Evolutionary conservation across 2,329 filamentous ascomycete species (phyloP).

Genomic region (Clarireedia homoeocarpa): DNA sequence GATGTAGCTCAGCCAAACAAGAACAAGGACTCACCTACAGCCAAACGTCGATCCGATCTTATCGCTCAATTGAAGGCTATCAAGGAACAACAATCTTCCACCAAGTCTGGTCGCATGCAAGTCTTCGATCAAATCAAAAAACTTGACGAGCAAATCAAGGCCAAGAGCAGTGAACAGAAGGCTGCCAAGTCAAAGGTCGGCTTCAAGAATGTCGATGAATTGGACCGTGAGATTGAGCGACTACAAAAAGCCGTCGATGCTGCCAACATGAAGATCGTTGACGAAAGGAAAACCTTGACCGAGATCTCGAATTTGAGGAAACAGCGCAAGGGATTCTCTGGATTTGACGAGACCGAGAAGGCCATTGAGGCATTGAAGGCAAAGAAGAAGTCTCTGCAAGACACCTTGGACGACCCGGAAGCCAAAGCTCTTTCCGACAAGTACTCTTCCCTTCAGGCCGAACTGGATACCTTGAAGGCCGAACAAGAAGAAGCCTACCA

Average conservation of each 20-base stretch:
- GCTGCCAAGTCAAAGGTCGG: slow-evolving; percentile 68
- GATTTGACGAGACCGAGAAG: slow-evolving; percentile 80
- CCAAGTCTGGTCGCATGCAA: slow-evolving; percentile 72
- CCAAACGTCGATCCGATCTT: slow-evolving; percentile 80
- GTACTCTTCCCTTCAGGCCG: slow-evolving; percentile 77
- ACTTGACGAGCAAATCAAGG: slow-evolving; percentile 82
- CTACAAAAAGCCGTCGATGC: slow-evolving; percentile 82
- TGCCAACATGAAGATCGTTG: slow-evolving; percentile 89
- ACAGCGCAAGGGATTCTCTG: slow-evolving; percentile 82
- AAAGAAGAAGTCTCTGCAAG: slow-evolving; percentile 83
- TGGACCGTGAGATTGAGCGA: slow-evolving; percentile 73
- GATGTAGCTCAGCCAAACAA: slow-evolving; percentile 69
- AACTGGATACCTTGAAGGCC: slow-evolving; percentile 83
- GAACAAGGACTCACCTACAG: slow-evolving; percentile 72
- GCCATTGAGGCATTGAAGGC: slow-evolving; percentile 79
- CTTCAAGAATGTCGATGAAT: slow-evolving; percentile 82
- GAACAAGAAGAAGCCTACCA: slow-evolving; percentile 90
- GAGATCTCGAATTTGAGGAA: slow-evolving; percentile 81
- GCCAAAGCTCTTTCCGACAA: slow-evolving; percentile 79
- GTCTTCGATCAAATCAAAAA: slow-evolving; percentile 88
- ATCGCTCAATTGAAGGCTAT: slow-evolving; percentile 77
- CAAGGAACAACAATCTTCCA: slow-evolving; percentile 75
- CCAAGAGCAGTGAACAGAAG: slow-evolving; percentile 81
- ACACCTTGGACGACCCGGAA: slow-evolving; percentile 85
- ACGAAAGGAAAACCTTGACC: slow-evolving; percentile 87